Base-by-base conservation (phyloP, 2,329 filamentous ascomycete genomes). In the Sarocladium kiliense region DNA sequence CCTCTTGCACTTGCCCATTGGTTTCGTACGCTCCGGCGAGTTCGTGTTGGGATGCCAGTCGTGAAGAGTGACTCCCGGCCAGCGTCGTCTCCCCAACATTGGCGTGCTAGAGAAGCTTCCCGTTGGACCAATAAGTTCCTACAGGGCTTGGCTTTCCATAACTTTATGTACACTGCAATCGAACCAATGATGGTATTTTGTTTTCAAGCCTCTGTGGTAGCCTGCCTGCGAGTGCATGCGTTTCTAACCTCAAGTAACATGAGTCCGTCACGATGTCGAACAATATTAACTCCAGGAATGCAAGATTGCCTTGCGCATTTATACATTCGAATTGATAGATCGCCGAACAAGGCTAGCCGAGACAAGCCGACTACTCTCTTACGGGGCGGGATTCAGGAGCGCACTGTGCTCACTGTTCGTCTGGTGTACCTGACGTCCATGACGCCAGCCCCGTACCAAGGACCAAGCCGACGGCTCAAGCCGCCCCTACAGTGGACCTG, bases 11-110 rank as follows among this genome's bases (percentile, higher is more conserved):
- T 32, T 53, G 55, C 21, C 39, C 26, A 36, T 56, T 37, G 27
- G 23, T 23, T 12, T 26, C 0, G 30, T 60, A 60, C 50, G 54
- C 54, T 45, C 0, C 1, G 47, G 56, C 56, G 30, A 61, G 57
- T 6, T 2, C 19, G 32, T 45, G 39, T 34, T 58, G 55, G 21
- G 45, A 55, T 39, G 10, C 14, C 9, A 54, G n/a, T 54, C 37
- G 51, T 34, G 30, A 34, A 34, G 30, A 14, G 30, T 34, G 30
- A 34, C 30, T 34, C 30, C 14, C 30, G 9, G 30, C 30, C 30
- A 34, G n/a, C n/a, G n/a, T n/a, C n/a, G n/a, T n/a, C n/a, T n/a
- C n/a, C n/a, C n/a, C n/a, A n/a, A n/a, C n/a, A n/a, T n/a, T n/a
- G n/a, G n/a, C n/a, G n/a, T n/a, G n/a, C n/a, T n/a, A n/a, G n/a